phyloP scores from a whole-genome alignment of 768 basidiomycete species.

The Nevesoporus exiguus region DNA sequence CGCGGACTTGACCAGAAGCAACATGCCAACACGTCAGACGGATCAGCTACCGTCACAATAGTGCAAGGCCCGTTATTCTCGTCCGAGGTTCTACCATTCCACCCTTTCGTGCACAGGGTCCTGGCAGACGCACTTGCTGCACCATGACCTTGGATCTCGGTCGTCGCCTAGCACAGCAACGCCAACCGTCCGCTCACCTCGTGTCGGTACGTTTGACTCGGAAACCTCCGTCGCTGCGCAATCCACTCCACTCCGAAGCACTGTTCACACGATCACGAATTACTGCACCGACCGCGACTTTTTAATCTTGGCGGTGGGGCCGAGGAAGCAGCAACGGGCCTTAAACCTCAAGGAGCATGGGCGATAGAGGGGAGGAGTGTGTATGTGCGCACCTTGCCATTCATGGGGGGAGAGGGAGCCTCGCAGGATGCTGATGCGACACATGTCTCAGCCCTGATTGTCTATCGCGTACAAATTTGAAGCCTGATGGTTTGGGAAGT shows the following conservation, averaged over 20 bases:
- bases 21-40: not conserved
- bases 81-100: not conserved
- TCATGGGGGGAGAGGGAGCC: slow-evolving; percentile 3
- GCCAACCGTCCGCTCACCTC: slow-evolving; percentile 13
- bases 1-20: slow-evolving; percentile 2
- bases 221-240: slow-evolving; percentile 3
- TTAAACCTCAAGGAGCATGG: slow-evolving; percentile 6
- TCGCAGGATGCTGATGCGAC: not conserved
- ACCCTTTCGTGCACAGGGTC: not conserved
- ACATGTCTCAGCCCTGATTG: slow-evolving; percentile 13
- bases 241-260: slow-evolving; percentile 11
- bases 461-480: slow-evolving; percentile 1
- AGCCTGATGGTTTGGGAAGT: slow-evolving; percentile 21
- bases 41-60: not conserved
- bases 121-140: not conserved
- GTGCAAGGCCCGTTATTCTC: not conserved
- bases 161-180: slow-evolving; percentile 3
- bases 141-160: slow-evolving; percentile 1
- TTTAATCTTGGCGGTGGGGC: slow-evolving; percentile 20
- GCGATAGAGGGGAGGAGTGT: slow-evolving; percentile 4
- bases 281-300: slow-evolving; percentile 10
- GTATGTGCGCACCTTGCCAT: slow-evolving; percentile 2
- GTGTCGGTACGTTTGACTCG: slow-evolving; percentile 6
- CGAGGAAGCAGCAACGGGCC: slow-evolving; percentile 11
- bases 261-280: slow-evolving; percentile 5